Percentiles rank a stretch among this genome's conserved stretches.
Conservation (phyloP, 2,329 filamentous ascomycete genomes). For the Daldinia sp. region DNA sequence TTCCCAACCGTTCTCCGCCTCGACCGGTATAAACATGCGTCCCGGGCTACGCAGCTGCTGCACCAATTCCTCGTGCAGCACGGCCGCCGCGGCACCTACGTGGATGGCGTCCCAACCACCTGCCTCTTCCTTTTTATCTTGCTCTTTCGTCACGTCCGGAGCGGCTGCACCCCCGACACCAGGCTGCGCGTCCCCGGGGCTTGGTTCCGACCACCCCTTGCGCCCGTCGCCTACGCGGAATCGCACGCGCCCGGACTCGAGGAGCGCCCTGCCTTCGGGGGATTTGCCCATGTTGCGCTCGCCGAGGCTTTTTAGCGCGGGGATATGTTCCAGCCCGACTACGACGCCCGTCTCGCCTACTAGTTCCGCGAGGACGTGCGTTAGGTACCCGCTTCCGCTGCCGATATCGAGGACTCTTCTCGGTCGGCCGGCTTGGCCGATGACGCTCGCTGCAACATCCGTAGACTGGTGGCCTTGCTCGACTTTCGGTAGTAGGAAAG, state of each 20-base stretch:
- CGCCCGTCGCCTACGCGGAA: slow-evolving; percentile 82
- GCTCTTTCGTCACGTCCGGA: slow-evolving; percentile 48
- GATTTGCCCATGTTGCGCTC: slow-evolving; percentile 72
- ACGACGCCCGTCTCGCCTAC: slow-evolving; percentile 64
- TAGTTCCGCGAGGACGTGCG: slow-evolving; percentile 84
- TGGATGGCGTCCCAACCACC: slow-evolving; percentile 90
- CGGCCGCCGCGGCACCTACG: slow-evolving; percentile 84
- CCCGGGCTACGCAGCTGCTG: slow-evolving; percentile 83
- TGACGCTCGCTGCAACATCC: not conserved
- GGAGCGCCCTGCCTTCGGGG: slow-evolving; percentile 62
- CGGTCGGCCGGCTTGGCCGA: slow-evolving; percentile 38
- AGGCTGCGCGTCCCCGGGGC: slow-evolving; percentile 29
- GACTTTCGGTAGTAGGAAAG: slow-evolving; percentile 47
- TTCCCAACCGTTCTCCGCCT: slow-evolving; percentile 51
- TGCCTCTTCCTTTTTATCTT: slow-evolving; percentile 50
- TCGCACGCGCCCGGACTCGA: slow-evolving; percentile 70
- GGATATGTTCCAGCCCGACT: slow-evolving; percentile 79
- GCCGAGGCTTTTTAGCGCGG: slow-evolving; percentile 67
- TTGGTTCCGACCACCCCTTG: slow-evolving; percentile 65
- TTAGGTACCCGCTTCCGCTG: slow-evolving; percentile 83
- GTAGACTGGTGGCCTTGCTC: not conserved
- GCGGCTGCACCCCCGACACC: slow-evolving; percentile 38
- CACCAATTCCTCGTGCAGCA: slow-evolving; percentile 75
- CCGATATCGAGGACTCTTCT: slow-evolving; percentile 76
- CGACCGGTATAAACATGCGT: slow-evolving; percentile 80